phyloP scores from a whole-genome alignment of 2,329 filamentous ascomycete genomes.

The Fusarium chlamydosporum region DNA sequence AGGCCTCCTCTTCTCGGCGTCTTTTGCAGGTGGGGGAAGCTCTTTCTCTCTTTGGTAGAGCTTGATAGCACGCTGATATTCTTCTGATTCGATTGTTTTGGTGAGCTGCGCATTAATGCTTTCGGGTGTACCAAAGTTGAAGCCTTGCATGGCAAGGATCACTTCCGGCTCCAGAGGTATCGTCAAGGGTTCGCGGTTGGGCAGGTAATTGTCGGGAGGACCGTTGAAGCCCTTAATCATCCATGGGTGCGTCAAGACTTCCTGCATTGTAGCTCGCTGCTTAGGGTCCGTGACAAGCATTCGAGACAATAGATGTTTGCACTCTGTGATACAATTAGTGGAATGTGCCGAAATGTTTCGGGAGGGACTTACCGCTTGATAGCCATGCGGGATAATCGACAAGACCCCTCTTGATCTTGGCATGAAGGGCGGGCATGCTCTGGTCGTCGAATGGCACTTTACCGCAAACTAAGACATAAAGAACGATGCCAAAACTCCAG shows the following conservation, averaged over 20 bases:
- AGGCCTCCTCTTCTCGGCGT: slow-evolving; percentile 85
- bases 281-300: slow-evolving; percentile 97
- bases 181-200: slow-evolving; percentile 84
- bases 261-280: slow-evolving; percentile 85
- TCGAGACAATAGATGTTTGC: slow-evolving; percentile 89
- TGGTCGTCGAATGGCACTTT: slow-evolving; percentile 99
- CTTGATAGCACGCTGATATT: slow-evolving; percentile 89
- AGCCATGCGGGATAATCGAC: slow-evolving; percentile 97
- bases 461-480: slow-evolving; percentile 96
- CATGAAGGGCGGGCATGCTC: slow-evolving; percentile 97
- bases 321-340: slow-evolving; percentile 74
- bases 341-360: neutral
- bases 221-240: slow-evolving; percentile 91
- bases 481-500: slow-evolving; percentile 98
- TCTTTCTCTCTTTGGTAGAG: slow-evolving; percentile 77
- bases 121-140: slow-evolving; percentile 93
- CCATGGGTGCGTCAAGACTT: slow-evolving; percentile 97
- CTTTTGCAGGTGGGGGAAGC: slow-evolving; percentile 68
- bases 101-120: slow-evolving; percentile 85
- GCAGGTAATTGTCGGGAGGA: slow-evolving; percentile 90
- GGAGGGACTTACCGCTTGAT: slow-evolving; percentile 76
- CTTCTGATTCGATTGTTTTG: slow-evolving; percentile 90
- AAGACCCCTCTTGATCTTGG: slow-evolving; percentile 97
- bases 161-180: slow-evolving; percentile 87
- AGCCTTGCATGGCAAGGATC: slow-evolving; percentile 94